phyloP scores from a whole-genome alignment of 2,329 filamentous ascomycete genomes.

The Ophiostoma populinum region DNA sequence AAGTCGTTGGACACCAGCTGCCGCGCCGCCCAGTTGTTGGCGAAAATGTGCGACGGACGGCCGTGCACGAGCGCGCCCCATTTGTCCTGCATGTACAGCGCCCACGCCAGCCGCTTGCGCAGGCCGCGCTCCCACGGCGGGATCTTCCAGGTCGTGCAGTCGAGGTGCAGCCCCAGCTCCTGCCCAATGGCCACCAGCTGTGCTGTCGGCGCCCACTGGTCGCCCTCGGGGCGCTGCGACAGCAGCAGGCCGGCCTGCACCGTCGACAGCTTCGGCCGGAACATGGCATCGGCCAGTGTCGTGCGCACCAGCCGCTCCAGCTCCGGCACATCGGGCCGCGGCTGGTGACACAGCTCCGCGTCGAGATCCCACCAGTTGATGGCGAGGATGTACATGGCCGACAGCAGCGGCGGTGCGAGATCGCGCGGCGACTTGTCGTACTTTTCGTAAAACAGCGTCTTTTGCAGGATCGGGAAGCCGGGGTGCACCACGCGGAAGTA shows the following conservation, averaged over 20 bases:
- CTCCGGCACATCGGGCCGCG: constrained; percentile 22
- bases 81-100: constrained; percentile 46
- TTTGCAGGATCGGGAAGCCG: constrained; percentile 40
- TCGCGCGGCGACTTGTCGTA: constrained; percentile 38
- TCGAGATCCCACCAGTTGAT: constrained; percentile 44
- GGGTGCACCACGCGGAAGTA: constrained; percentile 49
- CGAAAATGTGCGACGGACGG: constrained; percentile 58
- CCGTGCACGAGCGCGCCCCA: constrained; percentile 79
- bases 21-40: constrained; percentile 60
- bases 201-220: constrained; percentile 31
- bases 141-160: constrained; percentile 44
- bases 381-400: constrained; percentile 44
- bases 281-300: constrained; percentile 29
- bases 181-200: constrained; percentile 40
- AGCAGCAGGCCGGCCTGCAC: constrained; percentile 37
- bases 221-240: constrained; percentile 29
- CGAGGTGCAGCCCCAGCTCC: constrained; percentile 40
- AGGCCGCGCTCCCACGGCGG: constrained; percentile 46
- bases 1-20: constrained; percentile 51
- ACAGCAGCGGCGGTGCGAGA: constrained; percentile 40
- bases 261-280: constrained; percentile 35
- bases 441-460: constrained; percentile 44
- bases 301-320: constrained; percentile 20
- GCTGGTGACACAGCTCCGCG: constrained; percentile 28
- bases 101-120: constrained; percentile 45